Conservation (phyloP, 2,329 filamentous ascomycete genomes). For the Claviceps pazoutovae region DNA sequence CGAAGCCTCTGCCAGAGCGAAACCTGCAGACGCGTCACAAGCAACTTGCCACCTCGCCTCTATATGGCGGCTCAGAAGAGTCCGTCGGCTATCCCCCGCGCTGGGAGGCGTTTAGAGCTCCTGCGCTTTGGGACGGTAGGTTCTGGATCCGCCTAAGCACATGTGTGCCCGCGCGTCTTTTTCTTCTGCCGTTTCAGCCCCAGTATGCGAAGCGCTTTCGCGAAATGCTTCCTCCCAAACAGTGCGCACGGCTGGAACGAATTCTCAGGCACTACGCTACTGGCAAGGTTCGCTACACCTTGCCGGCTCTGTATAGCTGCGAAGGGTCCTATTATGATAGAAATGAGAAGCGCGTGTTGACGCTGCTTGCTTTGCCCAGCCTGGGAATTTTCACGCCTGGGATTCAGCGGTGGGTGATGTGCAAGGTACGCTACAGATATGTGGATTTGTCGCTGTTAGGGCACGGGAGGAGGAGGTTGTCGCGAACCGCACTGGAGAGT, state of each 20-base stretch:
- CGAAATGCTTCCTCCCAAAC: constrained; percentile 22
- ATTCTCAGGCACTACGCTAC: constrained; percentile 37
- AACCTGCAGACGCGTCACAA: constrained; percentile 11
- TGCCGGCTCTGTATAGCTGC: constrained; percentile 39
- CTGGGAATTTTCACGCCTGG: constrained; percentile 33
- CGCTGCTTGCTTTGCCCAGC: constrained; percentile 39
- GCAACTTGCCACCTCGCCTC: constrained; percentile 6
- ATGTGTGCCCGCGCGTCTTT: constrained; percentile 27
- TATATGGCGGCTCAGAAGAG: constrained; percentile 1
- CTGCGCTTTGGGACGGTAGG: constrained; percentile 42
- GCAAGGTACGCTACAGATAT: constrained; percentile 35
- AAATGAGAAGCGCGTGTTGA: constrained; percentile 15
- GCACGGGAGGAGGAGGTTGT: constrained; percentile 5
- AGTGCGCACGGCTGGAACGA: constrained; percentile 22
- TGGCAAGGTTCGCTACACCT: constrained; percentile 39
- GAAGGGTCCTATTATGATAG: constrained; percentile 12
- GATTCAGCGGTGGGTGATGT: constrained; percentile 33
- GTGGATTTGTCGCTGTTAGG: constrained; percentile 29
- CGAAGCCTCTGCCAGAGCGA: constrained; percentile 16
- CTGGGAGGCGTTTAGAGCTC: constrained; percentile 20
- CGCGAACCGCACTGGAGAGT: background rate
- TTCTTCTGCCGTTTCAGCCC: constrained; percentile 31
- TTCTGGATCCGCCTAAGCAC: constrained; percentile 43
- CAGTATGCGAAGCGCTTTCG: constrained; percentile 35
- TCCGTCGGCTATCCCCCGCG: constrained; percentile 4